A percentile compares a stretch with the other conserved stretches of the same genome.
These are phyloP conservation scores for Physcomitrium patens DNA, from an alignment of 225 moss, liverwort and hornwort species.

Conservation along the genomic window DNA sequence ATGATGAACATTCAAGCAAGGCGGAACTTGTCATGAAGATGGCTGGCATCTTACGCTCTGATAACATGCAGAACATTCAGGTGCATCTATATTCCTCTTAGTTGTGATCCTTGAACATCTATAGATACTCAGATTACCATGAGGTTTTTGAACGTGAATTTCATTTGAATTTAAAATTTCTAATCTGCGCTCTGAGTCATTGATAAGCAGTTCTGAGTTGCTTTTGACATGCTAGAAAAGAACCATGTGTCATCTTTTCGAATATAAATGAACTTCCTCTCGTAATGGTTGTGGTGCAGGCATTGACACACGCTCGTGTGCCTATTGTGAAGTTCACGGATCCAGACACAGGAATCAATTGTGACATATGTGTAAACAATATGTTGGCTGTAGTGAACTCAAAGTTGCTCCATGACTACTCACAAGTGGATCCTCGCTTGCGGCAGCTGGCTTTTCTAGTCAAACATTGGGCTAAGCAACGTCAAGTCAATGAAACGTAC, in stretches of 20 bases:
- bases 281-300: constrained; percentile 50
- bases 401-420: constrained; percentile 98
- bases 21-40: constrained; percentile 94
- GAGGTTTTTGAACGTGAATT: not conserved
- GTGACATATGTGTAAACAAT: constrained; percentile 99
- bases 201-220: constrained; percentile 24
- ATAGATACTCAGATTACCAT: not conserved
- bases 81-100: constrained; percentile 37
- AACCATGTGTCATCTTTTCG: constrained; percentile 2
- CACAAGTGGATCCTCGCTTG: constrained; percentile 87
- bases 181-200: constrained; percentile 12
- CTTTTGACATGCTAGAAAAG: not conserved
- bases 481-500: constrained; percentile 99
- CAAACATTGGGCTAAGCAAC: constrained; percentile 99
- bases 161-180: constrained; percentile 7
- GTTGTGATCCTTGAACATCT: not conserved
- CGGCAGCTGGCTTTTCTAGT: constrained; percentile 97
- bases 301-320: constrained; percentile 94
- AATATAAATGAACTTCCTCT: constrained; percentile 5
- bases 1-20: constrained; percentile 89
- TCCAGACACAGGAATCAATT: constrained; percentile 79
- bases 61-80: constrained; percentile 94
- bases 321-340: constrained; percentile 99
- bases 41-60: constrained; percentile 87
- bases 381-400: constrained; percentile 99